These are phyloP conservation scores for Nitzschia sp. DNA, from an alignment of 108 stramenopile species.

Conservation along the genomic window DNA sequence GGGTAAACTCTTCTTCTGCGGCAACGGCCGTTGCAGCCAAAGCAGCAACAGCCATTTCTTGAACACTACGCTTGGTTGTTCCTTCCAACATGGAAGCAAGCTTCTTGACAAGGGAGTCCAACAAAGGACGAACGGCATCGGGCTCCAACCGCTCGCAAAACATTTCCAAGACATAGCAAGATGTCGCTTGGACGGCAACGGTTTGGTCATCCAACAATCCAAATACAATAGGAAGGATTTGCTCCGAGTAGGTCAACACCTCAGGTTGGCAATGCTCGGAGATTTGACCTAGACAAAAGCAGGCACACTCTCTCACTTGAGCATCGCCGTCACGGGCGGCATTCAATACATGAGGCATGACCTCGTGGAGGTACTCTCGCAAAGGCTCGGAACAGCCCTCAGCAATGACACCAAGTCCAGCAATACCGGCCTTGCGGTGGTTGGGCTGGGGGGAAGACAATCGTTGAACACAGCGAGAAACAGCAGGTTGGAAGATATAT, in stretches of 20 bases:
- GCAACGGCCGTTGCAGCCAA: conserved; percentile 96
- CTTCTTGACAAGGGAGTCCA: conserved; percentile 88
- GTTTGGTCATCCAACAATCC: conserved; percentile 84
- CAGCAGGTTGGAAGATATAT: conserved; percentile 86
- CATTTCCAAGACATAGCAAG: conserved; percentile 98
- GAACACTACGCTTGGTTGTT: conserved; percentile 87
- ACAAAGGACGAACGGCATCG: conserved; percentile 85
- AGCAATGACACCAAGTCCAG: conserved; percentile 92
- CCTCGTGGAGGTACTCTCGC: conserved; percentile 65
- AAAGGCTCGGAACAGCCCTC: conserved; percentile 91
- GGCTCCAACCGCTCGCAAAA: conserved; percentile 97
- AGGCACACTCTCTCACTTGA: conserved; percentile 93
- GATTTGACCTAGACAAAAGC: conserved; percentile 96
- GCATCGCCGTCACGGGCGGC: conserved; percentile 82
- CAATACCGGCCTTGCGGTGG: conserved; percentile 94
- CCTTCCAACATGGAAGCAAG: conserved; percentile 89
- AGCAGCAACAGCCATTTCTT: conserved; percentile 98
- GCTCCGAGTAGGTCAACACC: conserved; percentile 81
- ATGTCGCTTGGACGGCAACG: conserved; percentile 87
- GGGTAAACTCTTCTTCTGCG: conserved; percentile 94
- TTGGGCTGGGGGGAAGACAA: conserved; percentile 70
- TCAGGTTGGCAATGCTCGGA: conserved; percentile 98
- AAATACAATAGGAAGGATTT: conserved; percentile 95
- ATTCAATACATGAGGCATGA: conserved; percentile 84
- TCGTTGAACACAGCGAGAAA: conserved; percentile 82